Percentiles rank a stretch among this genome's conserved stretches.
Conservation (phyloP, 176 grass and related monocot species). For the Zoysia japonica region DNA sequence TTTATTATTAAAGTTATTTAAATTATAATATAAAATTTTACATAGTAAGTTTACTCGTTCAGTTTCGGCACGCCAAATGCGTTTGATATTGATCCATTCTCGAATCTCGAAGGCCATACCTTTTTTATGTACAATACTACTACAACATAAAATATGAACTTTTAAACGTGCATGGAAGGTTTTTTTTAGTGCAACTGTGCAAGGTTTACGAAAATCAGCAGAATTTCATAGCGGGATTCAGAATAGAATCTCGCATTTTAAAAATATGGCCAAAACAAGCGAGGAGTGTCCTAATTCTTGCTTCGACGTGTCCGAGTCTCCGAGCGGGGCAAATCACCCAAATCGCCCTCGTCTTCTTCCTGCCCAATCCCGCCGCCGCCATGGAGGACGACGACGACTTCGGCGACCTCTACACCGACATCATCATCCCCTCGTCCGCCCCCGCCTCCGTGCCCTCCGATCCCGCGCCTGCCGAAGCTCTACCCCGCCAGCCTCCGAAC, state of each 20-base stretch:
- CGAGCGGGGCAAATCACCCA: background rate
- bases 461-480: slow-evolving; percentile 6
- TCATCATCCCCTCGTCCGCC: slow-evolving; percentile 36
- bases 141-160: no score
- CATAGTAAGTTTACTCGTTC: background rate
- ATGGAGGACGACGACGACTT: slow-evolving; percentile 99
- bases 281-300: background rate
- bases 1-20: no score
- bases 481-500: slow-evolving; percentile 25
- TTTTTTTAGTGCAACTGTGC: no score
- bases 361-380: slow-evolving; percentile 22
- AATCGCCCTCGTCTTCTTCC: background rate
- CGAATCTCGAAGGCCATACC: no score
- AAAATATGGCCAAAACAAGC: no score
- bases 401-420: slow-evolving; percentile 95
- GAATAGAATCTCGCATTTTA: no score
- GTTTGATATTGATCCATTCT: background rate
- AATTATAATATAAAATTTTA: no score
- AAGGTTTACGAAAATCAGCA: no score
- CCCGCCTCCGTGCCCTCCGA: slow-evolving; percentile 20
- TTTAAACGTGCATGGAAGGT: no score
- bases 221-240: no score
- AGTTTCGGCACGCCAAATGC: background rate
- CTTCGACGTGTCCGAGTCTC: background rate
- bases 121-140: no score